Evolutionary conservation across 371 early-diverging fungal genomes (phyloP), one percentile per base, ranked within the genome.

Genomic region (Mucor circinelloides): DNA sequence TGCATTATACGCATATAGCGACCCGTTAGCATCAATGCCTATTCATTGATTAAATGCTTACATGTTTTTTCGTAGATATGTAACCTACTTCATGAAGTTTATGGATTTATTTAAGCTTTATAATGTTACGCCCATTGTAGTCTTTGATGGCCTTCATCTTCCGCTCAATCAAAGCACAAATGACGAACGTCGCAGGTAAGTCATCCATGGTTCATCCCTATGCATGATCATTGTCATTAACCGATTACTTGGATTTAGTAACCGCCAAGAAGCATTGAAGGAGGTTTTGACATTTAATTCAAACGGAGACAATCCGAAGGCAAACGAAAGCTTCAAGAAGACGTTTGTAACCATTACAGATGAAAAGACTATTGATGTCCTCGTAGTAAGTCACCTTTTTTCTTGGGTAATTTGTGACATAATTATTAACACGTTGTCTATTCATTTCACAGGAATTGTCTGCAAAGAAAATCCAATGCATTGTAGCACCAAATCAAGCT

Each of bases 401-500:
- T 1, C 10, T 30, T 32, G 17, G 31, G 2, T 21, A 32, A 7
- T 32, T 15, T 8, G 3, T 57, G n/a, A 15, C 21, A 15, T 17
- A 28, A 52, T 31, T 2, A 23, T 23, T 23, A 58, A 19, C 34
- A 19, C 2, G 23, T 54, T n/a, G n/a, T 42, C 34, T 23, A 46
- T 12, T 19, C 5, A 31, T 48, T 36, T 42, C 30, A 42, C 73
- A 91, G 84, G 90, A 80, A 40, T 79, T 99, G n/a, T 69, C 85
- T 27, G 72, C 70, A 17, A 81, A 82, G 30, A 81, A 85, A 17
- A 84, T 99, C 27, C 78, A 90, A 46, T 94, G 86, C 76, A 81
- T 99, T 7, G 95, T 99, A 1, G 96, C 99, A 6, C 99, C 99
- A 0, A 99, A 97, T 69, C 99, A 99, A 76, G 97, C 99, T 0